A percentile compares a stretch with the other conserved stretches of the same genome.
Conservation (phyloP, 495 filamentous ascomycete genomes). For the Daldinia caldariorum region DNA sequence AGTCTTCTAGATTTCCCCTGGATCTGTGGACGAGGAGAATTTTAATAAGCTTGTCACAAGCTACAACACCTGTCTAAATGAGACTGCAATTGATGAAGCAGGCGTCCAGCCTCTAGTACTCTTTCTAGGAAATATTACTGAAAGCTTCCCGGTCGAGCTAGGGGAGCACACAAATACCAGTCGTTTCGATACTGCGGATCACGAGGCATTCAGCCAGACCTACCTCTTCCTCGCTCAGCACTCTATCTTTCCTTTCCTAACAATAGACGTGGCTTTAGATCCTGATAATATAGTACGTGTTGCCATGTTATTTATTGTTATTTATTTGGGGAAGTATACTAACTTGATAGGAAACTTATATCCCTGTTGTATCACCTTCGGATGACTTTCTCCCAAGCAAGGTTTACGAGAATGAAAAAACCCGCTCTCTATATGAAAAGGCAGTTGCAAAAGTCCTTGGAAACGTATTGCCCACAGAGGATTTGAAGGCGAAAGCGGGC, state of each 20-base stretch:
- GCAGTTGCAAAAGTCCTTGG: slow-evolving; percentile 11
- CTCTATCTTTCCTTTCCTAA: slow-evolving; percentile 15
- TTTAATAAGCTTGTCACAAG: slow-evolving; percentile 69
- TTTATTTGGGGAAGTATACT: background rate
- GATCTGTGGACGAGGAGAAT: slow-evolving; percentile 62
- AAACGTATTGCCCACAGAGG: slow-evolving; percentile 12
- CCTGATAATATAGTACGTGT: slow-evolving; percentile 15
- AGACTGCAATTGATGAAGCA: slow-evolving; percentile 57
- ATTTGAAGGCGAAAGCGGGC: slow-evolving; percentile 5
- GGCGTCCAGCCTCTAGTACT: slow-evolving; percentile 64
- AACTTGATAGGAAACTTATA: slow-evolving; percentile 17
- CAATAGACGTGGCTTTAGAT: background rate
- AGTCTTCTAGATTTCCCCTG: slow-evolving; percentile 14
- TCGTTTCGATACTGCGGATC: slow-evolving; percentile 7
- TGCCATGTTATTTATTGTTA: background rate
- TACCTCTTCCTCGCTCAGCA: slow-evolving; percentile 8
- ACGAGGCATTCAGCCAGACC: slow-evolving; percentile 22
- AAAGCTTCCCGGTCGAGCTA: slow-evolving; percentile 17
- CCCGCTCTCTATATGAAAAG: background rate
- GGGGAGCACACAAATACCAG: slow-evolving; percentile 7
- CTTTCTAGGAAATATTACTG: slow-evolving; percentile 46
- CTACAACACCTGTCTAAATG: slow-evolving; percentile 71
- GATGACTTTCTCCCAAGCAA: background rate
- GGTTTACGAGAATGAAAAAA: slow-evolving; percentile 8
- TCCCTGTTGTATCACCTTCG: slow-evolving; percentile 7